phyloP scores from a whole-genome alignment of 331 rosid genomes.

The Spiraea crenata region DNA sequence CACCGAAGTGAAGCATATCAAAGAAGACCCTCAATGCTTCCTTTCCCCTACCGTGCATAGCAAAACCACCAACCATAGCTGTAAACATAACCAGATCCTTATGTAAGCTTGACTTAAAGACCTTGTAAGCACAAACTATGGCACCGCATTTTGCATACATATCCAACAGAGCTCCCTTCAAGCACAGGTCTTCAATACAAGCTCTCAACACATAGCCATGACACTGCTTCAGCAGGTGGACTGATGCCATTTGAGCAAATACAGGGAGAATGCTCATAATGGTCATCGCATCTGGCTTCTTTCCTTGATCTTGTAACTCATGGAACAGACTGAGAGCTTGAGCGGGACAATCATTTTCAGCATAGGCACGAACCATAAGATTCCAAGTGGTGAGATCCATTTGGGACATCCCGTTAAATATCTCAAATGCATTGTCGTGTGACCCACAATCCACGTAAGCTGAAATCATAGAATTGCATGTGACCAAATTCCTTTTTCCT shows the following conservation, averaged over 20 bases:
- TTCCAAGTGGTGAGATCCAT: slow-evolving; percentile 84
- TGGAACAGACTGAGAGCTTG: slow-evolving; percentile 49
- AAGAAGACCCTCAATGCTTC: slow-evolving; percentile 62
- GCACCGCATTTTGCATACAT: slow-evolving; percentile 78
- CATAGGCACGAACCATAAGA: slow-evolving; percentile 73
- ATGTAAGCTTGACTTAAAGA: slow-evolving; percentile 46
- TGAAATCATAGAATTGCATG: slow-evolving; percentile 70
- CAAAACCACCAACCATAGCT: slow-evolving; percentile 76
- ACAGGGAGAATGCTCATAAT: slow-evolving; percentile 76
- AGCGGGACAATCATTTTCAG: slow-evolving; percentile 63
- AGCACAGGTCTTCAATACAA: slow-evolving; percentile 51
- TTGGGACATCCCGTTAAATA: slow-evolving; percentile 56
- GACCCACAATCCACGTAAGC: slow-evolving; percentile 61
- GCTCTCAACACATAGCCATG: slow-evolving; percentile 70
- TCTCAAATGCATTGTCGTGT: slow-evolving; percentile 48
- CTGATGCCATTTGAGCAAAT: slow-evolving; percentile 67
- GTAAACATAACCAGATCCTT: slow-evolving; percentile 85
- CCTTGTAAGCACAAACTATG: slow-evolving; percentile 49
- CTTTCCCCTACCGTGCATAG: slow-evolving; percentile 80
- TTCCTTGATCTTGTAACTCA: slow-evolving; percentile 56
- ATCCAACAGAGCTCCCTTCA: slow-evolving; percentile 68
- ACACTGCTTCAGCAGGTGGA: slow-evolving; percentile 56
- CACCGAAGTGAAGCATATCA: slow-evolving; percentile 55
- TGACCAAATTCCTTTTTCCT: slow-evolving; percentile 48
- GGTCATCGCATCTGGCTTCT: slow-evolving; percentile 74